Conservation (phyloP, 2,329 filamentous ascomycete species). For the Colletotrichum sp. region DNA sequence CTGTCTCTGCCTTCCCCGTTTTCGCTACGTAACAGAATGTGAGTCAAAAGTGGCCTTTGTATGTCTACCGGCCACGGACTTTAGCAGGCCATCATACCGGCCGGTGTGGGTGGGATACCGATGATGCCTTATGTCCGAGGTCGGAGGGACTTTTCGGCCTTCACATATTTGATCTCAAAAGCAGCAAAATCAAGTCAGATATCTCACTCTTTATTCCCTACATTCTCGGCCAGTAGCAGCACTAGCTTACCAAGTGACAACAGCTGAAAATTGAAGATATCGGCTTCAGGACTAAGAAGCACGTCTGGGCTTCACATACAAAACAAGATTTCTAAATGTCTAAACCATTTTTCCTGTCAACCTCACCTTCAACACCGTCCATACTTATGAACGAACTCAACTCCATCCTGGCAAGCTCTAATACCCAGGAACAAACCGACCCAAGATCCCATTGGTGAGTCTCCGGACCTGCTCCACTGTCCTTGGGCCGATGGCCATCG, state of each 20-base stretch:
- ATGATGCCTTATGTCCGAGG: neutral
- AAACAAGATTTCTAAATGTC: neutral
- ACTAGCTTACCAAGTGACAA: neutral
- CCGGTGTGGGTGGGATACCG: neutral
- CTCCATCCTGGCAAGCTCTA: neutral
- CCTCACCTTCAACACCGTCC: neutral
- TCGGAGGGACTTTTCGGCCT: neutral
- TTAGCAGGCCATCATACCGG: neutral
- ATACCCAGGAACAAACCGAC: neutral
- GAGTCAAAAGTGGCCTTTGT: neutral
- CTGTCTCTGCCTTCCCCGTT: neutral
- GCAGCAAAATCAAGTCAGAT: neutral
- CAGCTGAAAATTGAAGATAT: neutral
- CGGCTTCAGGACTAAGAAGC: neutral
- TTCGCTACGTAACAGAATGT: neutral
- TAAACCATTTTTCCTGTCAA: neutral
- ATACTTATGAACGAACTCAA: neutral
- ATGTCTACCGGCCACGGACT: neutral
- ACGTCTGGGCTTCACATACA: neutral
- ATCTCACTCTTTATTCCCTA: neutral
- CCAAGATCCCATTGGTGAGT: neutral
- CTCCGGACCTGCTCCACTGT: neutral
- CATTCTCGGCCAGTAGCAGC: neutral
- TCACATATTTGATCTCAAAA: neutral
- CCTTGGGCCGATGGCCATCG: rapidly evolving